A percentile compares a stretch with the other conserved stretches of the same genome.
Conservation (phyloP, 176 grass and related monocot species). For the Hordeum marinum region DNA sequence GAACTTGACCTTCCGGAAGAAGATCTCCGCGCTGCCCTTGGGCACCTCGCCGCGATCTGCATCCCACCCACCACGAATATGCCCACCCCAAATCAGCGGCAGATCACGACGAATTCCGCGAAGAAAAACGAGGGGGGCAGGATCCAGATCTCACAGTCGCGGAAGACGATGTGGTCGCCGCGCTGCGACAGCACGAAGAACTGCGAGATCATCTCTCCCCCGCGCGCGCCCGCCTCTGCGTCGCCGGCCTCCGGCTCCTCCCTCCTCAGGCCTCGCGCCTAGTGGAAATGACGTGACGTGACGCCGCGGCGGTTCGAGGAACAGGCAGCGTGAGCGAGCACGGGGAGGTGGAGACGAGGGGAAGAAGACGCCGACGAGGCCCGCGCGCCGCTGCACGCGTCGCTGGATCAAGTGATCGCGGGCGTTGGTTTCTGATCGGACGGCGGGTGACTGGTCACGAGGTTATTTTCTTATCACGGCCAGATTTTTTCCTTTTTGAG, state of each 20-base stretch:
- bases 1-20: constrained; percentile 99
- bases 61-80: neutral
- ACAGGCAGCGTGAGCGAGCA: neutral
- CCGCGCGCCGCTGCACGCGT: neutral
- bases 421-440: constrained; percentile 3
- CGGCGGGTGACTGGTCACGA: neutral
- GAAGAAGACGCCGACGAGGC: neutral
- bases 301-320: constrained; percentile 9
- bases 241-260: neutral
- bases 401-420: neutral
- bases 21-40: constrained; percentile 99
- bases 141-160: constrained; percentile 76
- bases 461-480: neutral
- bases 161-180: constrained; percentile 99
- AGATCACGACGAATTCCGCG: neutral
- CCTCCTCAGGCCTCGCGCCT: neutral
- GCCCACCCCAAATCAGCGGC: neutral
- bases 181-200: constrained; percentile 99
- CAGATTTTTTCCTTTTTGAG: too few species aligned
- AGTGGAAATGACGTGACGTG: neutral
- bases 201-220: constrained; percentile 77
- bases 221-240: neutral
- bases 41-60: constrained; percentile 96
- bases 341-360: neutral
- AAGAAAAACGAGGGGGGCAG: neutral